A percentile compares a stretch with the other conserved stretches of the same genome.
Evolutionary conservation across 306 rosid species (phyloP).

Genomic region (Rosa rugosa): DNA sequence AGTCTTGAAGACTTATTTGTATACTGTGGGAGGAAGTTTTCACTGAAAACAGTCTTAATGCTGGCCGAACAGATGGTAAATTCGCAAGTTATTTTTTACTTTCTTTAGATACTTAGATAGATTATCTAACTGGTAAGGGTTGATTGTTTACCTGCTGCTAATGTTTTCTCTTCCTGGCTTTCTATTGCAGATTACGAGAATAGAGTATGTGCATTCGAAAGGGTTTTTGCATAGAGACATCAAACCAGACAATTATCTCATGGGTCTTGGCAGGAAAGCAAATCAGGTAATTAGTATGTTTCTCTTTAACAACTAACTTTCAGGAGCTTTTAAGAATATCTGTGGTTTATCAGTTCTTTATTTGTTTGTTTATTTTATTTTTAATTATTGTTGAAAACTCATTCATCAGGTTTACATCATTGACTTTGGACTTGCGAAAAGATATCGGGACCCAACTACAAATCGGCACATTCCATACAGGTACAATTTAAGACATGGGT

Average conservation of each 20-base stretch:
- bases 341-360: neutral
- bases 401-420: constrained; percentile 60
- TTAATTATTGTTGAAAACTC: neutral
- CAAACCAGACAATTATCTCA: constrained; percentile 95
- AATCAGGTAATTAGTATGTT: constrained; percentile 63
- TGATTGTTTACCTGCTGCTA: neutral
- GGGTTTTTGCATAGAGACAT: constrained; percentile 88
- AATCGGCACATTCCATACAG: constrained; percentile 76
- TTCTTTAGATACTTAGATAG: neutral
- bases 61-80: constrained; percentile 44
- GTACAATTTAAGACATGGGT: constrained; percentile 21
- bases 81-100: neutral
- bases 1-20: constrained; percentile 40
- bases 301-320: neutral
- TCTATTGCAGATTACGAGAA: constrained; percentile 49
- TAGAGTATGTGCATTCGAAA: constrained; percentile 64
- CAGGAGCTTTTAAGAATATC: neutral
- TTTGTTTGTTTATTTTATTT: neutral
- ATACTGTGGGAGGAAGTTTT: constrained; percentile 38
- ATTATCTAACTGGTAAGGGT: neutral
- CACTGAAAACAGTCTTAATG: constrained; percentile 39
- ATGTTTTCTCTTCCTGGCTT: neutral
- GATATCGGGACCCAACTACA: constrained; percentile 63
- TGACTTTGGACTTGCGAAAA: constrained; percentile 89
- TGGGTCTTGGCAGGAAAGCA: constrained; percentile 92